Conservation (phyloP, 345 rosid species). For the Linum trigynum region DNA sequence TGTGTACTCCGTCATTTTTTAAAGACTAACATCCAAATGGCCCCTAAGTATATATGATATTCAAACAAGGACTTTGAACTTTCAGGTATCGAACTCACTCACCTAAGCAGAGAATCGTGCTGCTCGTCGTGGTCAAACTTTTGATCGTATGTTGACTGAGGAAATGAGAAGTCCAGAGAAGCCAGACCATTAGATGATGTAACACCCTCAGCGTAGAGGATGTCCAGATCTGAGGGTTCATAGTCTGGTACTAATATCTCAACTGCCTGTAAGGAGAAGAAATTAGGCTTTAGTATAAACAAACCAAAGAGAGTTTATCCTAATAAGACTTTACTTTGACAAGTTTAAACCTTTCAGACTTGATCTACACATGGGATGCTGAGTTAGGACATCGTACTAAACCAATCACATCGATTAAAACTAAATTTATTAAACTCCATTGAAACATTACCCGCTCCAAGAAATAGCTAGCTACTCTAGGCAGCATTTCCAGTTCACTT, state of each 20-base stretch:
- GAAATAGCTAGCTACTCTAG: conserved; percentile 78
- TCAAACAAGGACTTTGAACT: neutral
- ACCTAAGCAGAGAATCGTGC: conserved; percentile 69
- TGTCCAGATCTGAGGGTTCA: conserved; percentile 91
- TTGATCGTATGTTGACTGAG: conserved; percentile 52
- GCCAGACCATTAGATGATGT: conserved; percentile 94
- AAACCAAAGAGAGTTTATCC: neutral
- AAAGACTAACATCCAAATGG: no score
- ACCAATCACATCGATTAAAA: no score
- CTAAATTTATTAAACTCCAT: no score
- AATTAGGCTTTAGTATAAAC: neutral
- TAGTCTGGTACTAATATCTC: conserved; percentile 72
- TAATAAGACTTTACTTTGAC: no score
- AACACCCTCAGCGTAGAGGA: conserved; percentile 88
- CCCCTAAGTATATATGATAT: no score
- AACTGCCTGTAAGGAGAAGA: conserved; percentile 43
- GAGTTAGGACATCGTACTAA: no score
- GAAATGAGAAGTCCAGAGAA: conserved; percentile 78
- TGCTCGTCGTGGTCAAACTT: conserved; percentile 49
- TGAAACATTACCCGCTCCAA: conserved; percentile 53
- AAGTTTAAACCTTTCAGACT: no score
- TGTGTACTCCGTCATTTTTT: no score
- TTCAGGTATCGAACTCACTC: conserved; percentile 12
- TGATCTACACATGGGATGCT: no score
- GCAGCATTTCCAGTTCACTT: conserved; percentile 70